phyloP scores from a whole-genome alignment of 139 green algal species.

The Chlorella sp. region DNA sequence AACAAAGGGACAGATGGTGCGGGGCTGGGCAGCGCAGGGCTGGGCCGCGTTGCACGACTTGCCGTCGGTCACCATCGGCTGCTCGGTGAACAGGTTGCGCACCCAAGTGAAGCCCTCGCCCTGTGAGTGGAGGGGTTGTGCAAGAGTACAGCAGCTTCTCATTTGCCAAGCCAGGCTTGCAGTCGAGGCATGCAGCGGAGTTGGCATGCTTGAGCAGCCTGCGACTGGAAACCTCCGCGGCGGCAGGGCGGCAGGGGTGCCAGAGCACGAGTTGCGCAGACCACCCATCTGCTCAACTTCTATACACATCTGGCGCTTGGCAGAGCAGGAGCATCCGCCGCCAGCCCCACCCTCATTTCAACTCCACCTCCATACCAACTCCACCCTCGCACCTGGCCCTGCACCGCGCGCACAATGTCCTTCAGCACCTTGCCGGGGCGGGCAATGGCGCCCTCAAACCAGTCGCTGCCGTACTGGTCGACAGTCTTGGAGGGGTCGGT shows the following conservation, averaged over 20 bases:
- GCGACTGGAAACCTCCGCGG: too few species aligned
- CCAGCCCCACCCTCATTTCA: too few species aligned
- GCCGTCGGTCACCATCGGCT: conserved; percentile 13
- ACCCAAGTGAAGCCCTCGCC: conserved; percentile 49
- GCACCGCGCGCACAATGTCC: conserved; percentile 59
- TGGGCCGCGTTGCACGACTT: conserved; percentile 24
- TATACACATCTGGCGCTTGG: too few species aligned
- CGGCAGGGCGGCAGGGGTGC: too few species aligned
- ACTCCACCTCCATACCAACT: too few species aligned
- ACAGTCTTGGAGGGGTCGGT: neutral
- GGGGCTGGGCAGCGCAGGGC: conserved; percentile 22
- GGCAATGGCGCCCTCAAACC: conserved; percentile 78
- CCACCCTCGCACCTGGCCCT: neutral
- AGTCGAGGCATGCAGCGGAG: too few species aligned
- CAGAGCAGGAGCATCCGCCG: too few species aligned
- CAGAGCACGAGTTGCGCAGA: too few species aligned
- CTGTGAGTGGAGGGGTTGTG: neutral
- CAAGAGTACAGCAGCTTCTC: too few species aligned
- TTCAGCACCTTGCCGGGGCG: conserved; percentile 70
- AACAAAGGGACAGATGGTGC: conserved; percentile 57
- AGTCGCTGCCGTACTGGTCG: conserved; percentile 52
- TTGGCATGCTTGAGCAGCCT: too few species aligned
- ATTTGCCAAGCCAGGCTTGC: too few species aligned
- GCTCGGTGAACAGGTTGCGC: conserved; percentile 47
- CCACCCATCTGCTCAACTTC: too few species aligned